Conservation (phyloP, 2,329 filamentous ascomycete species). For the Colletotrichum falcatum region DNA sequence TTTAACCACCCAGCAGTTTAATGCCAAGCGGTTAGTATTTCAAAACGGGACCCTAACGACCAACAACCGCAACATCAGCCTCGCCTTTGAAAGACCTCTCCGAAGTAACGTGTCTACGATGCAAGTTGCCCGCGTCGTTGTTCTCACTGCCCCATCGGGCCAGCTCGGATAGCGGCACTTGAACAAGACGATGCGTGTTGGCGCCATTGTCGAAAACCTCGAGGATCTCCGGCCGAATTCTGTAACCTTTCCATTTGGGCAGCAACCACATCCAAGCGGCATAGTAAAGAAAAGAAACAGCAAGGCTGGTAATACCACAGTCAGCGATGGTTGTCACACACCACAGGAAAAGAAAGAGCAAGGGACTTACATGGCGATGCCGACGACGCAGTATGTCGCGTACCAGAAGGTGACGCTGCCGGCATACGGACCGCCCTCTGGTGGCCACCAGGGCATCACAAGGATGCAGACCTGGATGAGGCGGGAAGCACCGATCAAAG, state of each 20-base stretch:
- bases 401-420: constrained; percentile 82
- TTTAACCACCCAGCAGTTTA: not conserved
- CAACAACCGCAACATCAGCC: not conserved
- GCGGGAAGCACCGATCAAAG: constrained; percentile 66
- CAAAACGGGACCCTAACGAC: not conserved
- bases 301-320: constrained; percentile 54
- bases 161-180: constrained; percentile 63
- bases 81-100: constrained; percentile 17
- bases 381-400: constrained; percentile 74
- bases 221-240: constrained; percentile 66
- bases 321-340: not conserved
- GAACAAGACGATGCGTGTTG: constrained; percentile 61
- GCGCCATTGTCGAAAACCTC: constrained; percentile 57
- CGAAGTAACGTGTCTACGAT: constrained; percentile 34
- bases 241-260: constrained; percentile 64
- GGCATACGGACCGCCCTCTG: constrained; percentile 66
- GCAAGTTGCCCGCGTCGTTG: constrained; percentile 58
- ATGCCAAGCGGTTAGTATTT: not conserved
- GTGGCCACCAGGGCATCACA: constrained; percentile 81
- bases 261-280: constrained; percentile 68
- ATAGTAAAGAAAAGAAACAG: constrained; percentile 69
- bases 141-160: constrained; percentile 68
- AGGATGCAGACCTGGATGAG: constrained; percentile 71
- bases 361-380: constrained; percentile 70
- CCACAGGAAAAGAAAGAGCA: rapidly evolving